A percentile compares a stretch with the other conserved stretches of the same genome.
Evolutionary conservation across 139 green algal species (phyloP).

Genomic region (Micractinium sp.): DNA sequence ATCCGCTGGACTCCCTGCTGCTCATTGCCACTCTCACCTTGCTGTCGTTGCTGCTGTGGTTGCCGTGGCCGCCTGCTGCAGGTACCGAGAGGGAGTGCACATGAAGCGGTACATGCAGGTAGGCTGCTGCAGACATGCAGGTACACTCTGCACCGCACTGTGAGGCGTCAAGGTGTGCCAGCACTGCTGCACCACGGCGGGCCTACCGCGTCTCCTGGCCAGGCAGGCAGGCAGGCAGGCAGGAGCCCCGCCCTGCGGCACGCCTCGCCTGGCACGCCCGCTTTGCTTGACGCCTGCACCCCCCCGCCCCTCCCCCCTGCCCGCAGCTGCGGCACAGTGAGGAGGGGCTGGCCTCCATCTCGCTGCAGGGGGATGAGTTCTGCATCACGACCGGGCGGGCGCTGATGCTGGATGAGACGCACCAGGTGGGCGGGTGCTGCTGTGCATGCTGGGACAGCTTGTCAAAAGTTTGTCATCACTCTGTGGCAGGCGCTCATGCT

Average conservation of each 20-base stretch:
- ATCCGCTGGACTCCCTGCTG: too few species aligned
- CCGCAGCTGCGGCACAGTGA: constrained; percentile 50
- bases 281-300: too few species aligned
- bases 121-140: background rate
- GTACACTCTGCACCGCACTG: too few species aligned
- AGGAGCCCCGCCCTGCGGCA: too few species aligned
- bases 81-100: constrained; percentile 28
- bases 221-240: too few species aligned
- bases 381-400: constrained; percentile 56
- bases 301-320: too few species aligned
- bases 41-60: background rate
- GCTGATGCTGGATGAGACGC: constrained; percentile 61
- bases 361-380: constrained; percentile 58
- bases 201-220: too few species aligned
- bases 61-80: too few species aligned
- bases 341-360: constrained; percentile 61
- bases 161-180: too few species aligned
- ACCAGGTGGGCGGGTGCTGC: constrained; percentile 58
- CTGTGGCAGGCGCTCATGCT: background rate
- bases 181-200: too few species aligned
- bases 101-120: constrained; percentile 48
- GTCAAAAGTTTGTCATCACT: background rate
- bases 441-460: background rate
- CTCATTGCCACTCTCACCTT: too few species aligned
- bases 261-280: too few species aligned